phyloP scores from a whole-genome alignment of 495 filamentous ascomycete genomes.

The Talaromyces wortmannii region DNA sequence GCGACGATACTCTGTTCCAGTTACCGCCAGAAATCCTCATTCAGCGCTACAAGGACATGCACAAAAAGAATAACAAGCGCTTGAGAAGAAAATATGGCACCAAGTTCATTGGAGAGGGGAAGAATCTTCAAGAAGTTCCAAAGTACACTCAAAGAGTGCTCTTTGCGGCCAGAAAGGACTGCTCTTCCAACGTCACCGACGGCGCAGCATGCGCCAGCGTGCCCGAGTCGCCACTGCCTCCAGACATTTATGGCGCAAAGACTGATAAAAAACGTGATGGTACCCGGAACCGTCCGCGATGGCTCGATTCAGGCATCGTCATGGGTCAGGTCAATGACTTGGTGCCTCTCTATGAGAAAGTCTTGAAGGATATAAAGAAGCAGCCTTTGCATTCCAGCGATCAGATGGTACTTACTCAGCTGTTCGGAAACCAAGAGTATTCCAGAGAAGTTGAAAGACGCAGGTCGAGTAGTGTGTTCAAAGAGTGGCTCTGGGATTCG shows the following conservation, averaged over 20 bases:
- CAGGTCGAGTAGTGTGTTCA: constrained; percentile 25
- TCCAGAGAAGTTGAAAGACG: constrained; percentile 43
- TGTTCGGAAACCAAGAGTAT: constrained; percentile 55
- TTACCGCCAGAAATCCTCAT: constrained; percentile 53
- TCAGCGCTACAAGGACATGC: constrained; percentile 42
- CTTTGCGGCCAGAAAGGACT: constrained; percentile 55
- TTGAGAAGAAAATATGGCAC: constrained; percentile 41
- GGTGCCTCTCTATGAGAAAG: constrained; percentile 41
- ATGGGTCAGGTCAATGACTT: constrained; percentile 48
- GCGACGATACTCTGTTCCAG: constrained; percentile 54
- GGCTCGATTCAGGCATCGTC: constrained; percentile 42
- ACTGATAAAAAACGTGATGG: constrained; percentile 38
- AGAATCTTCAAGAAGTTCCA: constrained; percentile 24
- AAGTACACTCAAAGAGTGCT: constrained; percentile 51
- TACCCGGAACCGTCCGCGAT: constrained; percentile 40
- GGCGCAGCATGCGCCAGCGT: constrained; percentile 48
- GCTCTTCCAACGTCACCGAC: constrained; percentile 33
- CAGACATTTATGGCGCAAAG: constrained; percentile 49
- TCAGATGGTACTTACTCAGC: constrained; percentile 35
- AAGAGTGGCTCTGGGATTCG: constrained; percentile 35
- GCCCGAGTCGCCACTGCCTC: constrained; percentile 48
- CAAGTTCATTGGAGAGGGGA: constrained; percentile 20
- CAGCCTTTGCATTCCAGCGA: constrained; percentile 14
- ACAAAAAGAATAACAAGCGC: constrained; percentile 40
- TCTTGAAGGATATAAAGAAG: constrained; percentile 34